Evolutionary conservation across 1,284 basidiomycete species (phyloP).

Genomic region (Stygiomarasmius scandens): DNA sequence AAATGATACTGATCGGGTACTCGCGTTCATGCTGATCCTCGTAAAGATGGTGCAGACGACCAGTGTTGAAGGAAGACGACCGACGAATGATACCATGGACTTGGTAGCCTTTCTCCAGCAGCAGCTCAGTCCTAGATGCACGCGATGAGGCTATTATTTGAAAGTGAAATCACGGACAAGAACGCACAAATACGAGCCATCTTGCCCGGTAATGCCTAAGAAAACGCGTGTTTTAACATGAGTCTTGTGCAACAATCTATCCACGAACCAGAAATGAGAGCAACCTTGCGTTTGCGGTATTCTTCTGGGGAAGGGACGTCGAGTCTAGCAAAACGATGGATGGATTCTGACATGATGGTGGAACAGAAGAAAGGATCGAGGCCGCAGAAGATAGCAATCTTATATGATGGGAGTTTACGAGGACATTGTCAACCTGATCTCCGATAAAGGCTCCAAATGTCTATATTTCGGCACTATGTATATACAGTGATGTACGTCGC

Average conservation of each 20-base stretch:
- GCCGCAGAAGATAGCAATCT: too few relatives aligned
- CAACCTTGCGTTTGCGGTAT: slow-evolving; percentile 85
- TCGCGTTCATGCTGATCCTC: slow-evolving; percentile 82
- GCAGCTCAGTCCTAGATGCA: slow-evolving; percentile 70
- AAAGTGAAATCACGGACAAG: slow-evolving; percentile 5
- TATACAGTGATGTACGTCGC: too few relatives aligned
- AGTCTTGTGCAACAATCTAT: neutral
- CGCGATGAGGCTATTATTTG: slow-evolving; percentile 13
- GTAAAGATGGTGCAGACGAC: slow-evolving; percentile 87
- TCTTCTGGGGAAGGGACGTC: slow-evolving; percentile 74
- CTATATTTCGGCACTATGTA: too few relatives aligned
- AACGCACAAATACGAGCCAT: slow-evolving; percentile 84
- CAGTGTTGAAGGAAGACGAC: slow-evolving; percentile 93
- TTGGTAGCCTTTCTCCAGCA: slow-evolving; percentile 86
- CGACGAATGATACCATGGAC: slow-evolving; percentile 93
- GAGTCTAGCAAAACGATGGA: slow-evolving; percentile 47
- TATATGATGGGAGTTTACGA: too few relatives aligned
- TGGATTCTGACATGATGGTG: slow-evolving; percentile 37
- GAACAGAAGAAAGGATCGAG: slow-evolving; percentile 3
- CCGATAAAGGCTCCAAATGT: too few relatives aligned
- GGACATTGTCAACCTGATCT: too few relatives aligned
- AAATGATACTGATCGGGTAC: slow-evolving; percentile 23
- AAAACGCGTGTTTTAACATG: slow-evolving; percentile 11
- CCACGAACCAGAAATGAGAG: slow-evolving; percentile 78
- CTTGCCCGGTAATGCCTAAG: slow-evolving; percentile 90